These are phyloP conservation scores for Globisporangium spinosum DNA, from an alignment of 352 stramenopile genomes.

Conservation along the genomic window DNA sequence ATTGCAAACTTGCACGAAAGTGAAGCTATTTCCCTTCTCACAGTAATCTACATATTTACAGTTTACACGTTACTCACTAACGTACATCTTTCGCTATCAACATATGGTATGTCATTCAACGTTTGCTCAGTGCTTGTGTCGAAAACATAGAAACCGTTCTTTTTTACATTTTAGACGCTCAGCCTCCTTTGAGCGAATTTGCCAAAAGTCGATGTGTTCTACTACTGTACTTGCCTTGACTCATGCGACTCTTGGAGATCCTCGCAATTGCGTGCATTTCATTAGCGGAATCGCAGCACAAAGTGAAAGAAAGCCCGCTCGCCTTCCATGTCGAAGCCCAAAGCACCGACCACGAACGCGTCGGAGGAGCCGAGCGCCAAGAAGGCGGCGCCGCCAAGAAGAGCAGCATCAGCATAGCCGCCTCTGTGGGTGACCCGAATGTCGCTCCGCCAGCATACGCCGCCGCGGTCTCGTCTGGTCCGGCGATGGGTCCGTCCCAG, in stretches of 20 bases:
- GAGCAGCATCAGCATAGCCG: constrained; percentile 2
- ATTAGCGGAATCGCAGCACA: not conserved
- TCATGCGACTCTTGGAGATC: not conserved
- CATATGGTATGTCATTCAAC: no score
- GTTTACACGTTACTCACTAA: no score
- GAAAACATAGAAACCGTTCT: no score
- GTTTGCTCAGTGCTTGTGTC: no score
- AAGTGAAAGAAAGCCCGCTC: not conserved
- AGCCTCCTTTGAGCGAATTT: no score
- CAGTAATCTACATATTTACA: no score
- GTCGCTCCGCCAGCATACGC: constrained; percentile 8
- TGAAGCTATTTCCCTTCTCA: no score
- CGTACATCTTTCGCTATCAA: no score
- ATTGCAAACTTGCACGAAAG: no score
- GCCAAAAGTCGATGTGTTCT: no score
- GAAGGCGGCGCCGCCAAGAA: constrained; percentile 17
- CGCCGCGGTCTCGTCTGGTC: not conserved
- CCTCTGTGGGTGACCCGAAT: constrained; percentile 9
- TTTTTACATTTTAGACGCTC: no score
- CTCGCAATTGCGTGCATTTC: not conserved
- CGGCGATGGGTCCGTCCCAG: constrained; percentile 8
- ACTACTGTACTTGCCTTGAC: no score
- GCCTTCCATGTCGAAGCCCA: constrained; percentile 36
- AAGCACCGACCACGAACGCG: constrained; percentile 18
- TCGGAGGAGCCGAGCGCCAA: constrained; percentile 10